A percentile compares a stretch with the other conserved stretches of the same genome.
These are phyloP conservation scores for Trichomonas tenax DNA, from an alignment of 208 protist genomes.

Conservation along the genomic window DNA sequence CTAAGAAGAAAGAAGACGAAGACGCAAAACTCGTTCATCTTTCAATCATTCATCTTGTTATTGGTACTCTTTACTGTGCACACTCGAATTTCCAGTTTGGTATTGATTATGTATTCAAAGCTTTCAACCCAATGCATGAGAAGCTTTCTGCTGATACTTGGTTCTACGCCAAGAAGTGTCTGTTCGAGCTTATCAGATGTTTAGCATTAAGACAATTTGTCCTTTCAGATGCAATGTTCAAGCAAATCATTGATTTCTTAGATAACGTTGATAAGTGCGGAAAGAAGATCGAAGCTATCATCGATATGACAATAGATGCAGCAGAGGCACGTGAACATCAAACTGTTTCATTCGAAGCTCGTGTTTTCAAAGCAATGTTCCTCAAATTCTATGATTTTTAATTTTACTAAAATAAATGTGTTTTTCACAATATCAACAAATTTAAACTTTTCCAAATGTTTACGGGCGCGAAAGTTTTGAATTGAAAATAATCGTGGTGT, in stretches of 20 bases:
- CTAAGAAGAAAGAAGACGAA: not conserved
- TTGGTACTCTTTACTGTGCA: constrained; percentile 41
- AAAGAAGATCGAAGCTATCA: constrained; percentile 60
- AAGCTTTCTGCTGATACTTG: constrained; percentile 38
- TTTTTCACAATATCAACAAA: not conserved
- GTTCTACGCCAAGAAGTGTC: constrained; percentile 58
- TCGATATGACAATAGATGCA: constrained; percentile 57
- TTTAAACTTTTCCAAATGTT: not conserved
- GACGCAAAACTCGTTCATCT: constrained; percentile 30
- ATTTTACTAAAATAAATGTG: not conserved
- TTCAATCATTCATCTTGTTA: constrained; percentile 41
- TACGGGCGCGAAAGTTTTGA: too few species aligned
- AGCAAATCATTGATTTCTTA: constrained; percentile 75
- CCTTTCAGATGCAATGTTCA: constrained; percentile 67
- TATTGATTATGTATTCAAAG: constrained; percentile 37
- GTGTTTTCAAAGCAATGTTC: not conserved
- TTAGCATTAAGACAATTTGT: constrained; percentile 90
- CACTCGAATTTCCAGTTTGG: constrained; percentile 40
- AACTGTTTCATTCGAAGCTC: not conserved
- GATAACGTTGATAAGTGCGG: constrained; percentile 69
- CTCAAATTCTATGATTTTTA: not conserved
- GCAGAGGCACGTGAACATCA: constrained; percentile 25
- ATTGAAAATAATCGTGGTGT: too few species aligned
- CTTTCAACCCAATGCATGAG: constrained; percentile 27
- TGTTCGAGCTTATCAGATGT: constrained; percentile 69